phyloP scores from a whole-genome alignment of 106 monocot genomes.

The Dendrobium catenatum region DNA sequence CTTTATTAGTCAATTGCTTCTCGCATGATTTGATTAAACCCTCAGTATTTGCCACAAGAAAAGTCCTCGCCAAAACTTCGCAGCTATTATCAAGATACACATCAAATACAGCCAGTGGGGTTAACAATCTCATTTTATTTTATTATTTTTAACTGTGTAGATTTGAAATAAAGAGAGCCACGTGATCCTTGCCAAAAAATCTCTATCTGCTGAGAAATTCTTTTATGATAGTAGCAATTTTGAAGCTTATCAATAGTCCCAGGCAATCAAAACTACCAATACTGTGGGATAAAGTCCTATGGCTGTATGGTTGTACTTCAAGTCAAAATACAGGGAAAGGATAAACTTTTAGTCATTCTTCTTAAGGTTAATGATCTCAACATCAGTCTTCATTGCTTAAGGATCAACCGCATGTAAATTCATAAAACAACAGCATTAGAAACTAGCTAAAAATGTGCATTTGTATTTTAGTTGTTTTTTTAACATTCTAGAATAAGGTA shows the following conservation, averaged over 20 bases:
- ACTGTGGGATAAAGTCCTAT: neutral
- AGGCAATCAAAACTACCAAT: neutral
- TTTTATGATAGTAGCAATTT: neutral
- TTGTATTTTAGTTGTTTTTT: neutral
- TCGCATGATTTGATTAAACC: no score
- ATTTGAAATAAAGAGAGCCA: no score
- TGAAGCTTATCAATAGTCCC: neutral
- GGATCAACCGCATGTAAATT: neutral
- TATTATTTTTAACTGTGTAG: no score
- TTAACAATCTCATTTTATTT: no score
- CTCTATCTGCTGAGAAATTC: neutral
- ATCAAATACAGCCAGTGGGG: no score
- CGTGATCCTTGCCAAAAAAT: neutral
- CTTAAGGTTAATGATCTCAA: neutral
- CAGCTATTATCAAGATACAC: no score
- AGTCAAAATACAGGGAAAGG: neutral
- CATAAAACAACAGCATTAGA: neutral
- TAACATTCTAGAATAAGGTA: neutral
- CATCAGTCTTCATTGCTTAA: neutral
- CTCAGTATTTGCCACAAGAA: no score
- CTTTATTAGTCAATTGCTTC: no score
- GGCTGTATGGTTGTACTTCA: neutral
- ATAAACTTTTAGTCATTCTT: neutral
- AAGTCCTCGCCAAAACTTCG: no score
- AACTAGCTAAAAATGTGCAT: neutral